phyloP scores from a whole-genome alignment of 768 basidiomycete genomes.

The Termitomyces sp. region DNA sequence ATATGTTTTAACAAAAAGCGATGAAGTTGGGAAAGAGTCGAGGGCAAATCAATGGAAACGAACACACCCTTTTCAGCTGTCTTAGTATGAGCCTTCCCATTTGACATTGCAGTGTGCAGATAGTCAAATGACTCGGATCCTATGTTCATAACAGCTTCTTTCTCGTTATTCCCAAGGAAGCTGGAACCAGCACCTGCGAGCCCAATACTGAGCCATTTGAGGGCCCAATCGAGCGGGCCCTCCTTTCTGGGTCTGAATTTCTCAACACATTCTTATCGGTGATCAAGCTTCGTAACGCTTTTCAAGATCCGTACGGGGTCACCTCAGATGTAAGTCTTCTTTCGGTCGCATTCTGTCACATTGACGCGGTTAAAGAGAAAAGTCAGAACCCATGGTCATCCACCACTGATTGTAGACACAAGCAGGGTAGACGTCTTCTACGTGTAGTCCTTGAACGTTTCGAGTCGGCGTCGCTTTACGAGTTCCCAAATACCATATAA shows the following conservation, averaged over 20 bases:
- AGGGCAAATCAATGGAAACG: not conserved
- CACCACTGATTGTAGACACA: not conserved
- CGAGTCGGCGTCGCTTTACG: not conserved
- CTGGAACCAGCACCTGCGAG: too few species aligned
- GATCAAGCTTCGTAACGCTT: not conserved
- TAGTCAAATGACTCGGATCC: too few species aligned
- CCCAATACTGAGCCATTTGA: not conserved
- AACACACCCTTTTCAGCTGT: not conserved
- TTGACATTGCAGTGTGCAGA: too few species aligned
- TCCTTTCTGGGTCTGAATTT: not conserved
- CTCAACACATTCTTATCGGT: not conserved
- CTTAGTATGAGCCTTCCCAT: not conserved
- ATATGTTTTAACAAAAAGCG: too few species aligned
- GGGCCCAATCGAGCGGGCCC: not conserved
- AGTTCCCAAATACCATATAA: not conserved
- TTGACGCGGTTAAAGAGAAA: not conserved
- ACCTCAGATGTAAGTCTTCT: not conserved
- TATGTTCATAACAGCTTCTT: too few species aligned
- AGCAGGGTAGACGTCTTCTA: not conserved
- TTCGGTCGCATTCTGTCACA: not conserved
- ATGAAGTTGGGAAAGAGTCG: not conserved
- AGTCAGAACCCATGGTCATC: not conserved
- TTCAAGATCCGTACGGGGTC: not conserved
- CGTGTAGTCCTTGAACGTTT: not conserved
- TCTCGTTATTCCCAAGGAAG: too few species aligned